Evolutionary conservation across 129 eudicot species (phyloP).

Genomic region (Deinandra increscens): DNA sequence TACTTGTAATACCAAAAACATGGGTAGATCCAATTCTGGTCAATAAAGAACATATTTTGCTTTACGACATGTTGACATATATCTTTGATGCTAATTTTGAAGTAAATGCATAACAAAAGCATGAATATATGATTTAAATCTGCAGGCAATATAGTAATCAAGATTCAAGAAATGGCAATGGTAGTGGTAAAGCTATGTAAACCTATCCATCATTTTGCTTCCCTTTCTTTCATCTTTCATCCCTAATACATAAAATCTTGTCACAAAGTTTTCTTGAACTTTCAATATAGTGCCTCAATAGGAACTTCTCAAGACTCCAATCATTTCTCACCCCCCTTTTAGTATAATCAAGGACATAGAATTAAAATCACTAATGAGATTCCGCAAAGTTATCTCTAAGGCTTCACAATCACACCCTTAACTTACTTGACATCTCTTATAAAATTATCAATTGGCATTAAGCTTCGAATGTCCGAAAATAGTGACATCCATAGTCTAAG

Average conservation of each 20-base stretch:
- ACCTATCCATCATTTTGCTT: neutral
- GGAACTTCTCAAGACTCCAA: constrained; percentile 31
- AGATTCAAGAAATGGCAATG: neutral
- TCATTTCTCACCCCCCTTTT: constrained; percentile 57
- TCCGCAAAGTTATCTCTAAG: constrained; percentile 53
- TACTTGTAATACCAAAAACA: no score
- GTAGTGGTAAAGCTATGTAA: constrained; percentile 18
- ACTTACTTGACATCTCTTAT: constrained; percentile 46
- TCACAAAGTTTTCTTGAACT: constrained; percentile 32
- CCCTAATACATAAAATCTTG: constrained; percentile 14
- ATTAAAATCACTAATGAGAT: constrained; percentile 53
- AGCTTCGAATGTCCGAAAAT: no score
- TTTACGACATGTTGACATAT: neutral
- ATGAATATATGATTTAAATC: neutral
- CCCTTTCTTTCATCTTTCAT: constrained; percentile 22
- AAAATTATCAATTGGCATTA: no score
- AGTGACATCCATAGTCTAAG: no score
- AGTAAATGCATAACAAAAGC: neutral
- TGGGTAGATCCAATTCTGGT: neutral
- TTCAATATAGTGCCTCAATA: constrained; percentile 38
- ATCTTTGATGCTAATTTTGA: neutral
- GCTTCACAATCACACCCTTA: constrained; percentile 54
- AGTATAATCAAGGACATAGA: constrained; percentile 32
- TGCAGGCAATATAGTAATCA: constrained; percentile 15
- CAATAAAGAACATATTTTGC: neutral